Evolutionary conservation across 345 rosid species (phyloP), one percentile per base, ranked within the genome.

Genomic region (Boechera retrofracta): DNA sequence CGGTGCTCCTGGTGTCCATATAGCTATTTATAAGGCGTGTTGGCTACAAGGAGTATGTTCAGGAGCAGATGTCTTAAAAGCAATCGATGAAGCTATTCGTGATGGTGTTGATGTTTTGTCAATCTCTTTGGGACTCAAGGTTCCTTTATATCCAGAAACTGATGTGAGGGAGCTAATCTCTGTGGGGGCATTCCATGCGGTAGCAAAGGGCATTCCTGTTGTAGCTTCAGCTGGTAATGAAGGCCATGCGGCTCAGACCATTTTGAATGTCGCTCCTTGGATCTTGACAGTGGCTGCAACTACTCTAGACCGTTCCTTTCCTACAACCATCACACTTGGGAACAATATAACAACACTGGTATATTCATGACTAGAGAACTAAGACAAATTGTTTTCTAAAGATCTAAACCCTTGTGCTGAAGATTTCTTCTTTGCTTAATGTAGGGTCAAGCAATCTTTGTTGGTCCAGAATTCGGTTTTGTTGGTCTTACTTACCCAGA

Each of bases 21-120:
- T 88, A 13, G 90, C 92, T 0, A 59, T 74, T 0, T 88, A 86
- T 61, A 85, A 83, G 77, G 87, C 83, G 10, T 86, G 93, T 56
- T 85, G 85, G 86, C 13, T 21, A 32, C 58, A 15, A 1, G 31
- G 44, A 0, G 85, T 71, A 0, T 85, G 90, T 53, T 10, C 78
- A 1, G 65, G 69, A 2, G 85, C 86, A 11, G 90, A 86, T 36
- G 45, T 84, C 18, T 74, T 88, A 28, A 82, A 79, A 33, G 90
- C 89, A 24, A 69, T 86, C 24, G 92, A 88, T 53, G 77, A 62
- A 33, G 92, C 88, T 85, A 86, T 82, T 32, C 74, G 66, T 59
- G 83, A 80, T 71, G 80, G 80, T 57, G 80, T 80, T 58, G 83
- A 80, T 58, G 49, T 80, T 35, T 36, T 80, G 66, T 80, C 83